A percentile compares a stretch with the other conserved stretches of the same genome.
Conservation (phyloP, 768 basidiomycete species). For the Pholiota molesta region DNA sequence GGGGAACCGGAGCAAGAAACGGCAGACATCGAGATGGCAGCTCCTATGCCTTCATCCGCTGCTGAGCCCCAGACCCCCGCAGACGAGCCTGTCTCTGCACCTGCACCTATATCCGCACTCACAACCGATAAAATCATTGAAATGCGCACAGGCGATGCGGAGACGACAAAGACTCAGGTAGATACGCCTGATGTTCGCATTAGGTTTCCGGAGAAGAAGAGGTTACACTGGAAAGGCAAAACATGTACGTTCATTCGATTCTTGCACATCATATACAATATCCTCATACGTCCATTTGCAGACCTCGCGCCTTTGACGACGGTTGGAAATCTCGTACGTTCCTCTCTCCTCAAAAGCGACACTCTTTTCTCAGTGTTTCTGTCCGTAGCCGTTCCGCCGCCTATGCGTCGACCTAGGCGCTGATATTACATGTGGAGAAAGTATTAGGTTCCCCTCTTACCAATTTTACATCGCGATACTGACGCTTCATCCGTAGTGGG, state of each 20-base stretch:
- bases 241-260: slow-evolving; percentile 58
- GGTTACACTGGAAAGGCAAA: slow-evolving; percentile 84
- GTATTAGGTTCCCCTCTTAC: slow-evolving; percentile 37
- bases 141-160: slow-evolving; percentile 37
- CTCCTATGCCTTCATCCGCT: slow-evolving; percentile 8
- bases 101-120: not conserved
- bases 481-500: slow-evolving; percentile 63
- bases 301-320: slow-evolving; percentile 80
- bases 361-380: not conserved
- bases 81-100: not conserved
- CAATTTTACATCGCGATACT: not conserved
- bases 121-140: slow-evolving; percentile 28
- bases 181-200: slow-evolving; percentile 73
- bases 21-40: slow-evolving; percentile 26
- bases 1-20: slow-evolving; percentile 44
- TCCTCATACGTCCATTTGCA: slow-evolving; percentile 13
- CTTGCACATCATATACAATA: not conserved
- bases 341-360: not conserved
- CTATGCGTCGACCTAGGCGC: slow-evolving; percentile 86
- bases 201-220: slow-evolving; percentile 82
- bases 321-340: slow-evolving; percentile 86
- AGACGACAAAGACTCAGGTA: slow-evolving; percentile 29
- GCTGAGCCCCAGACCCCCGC: not conserved
- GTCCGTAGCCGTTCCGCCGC: slow-evolving; percentile 82
- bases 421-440: slow-evolving; percentile 96